A percentile compares a stretch with the other conserved stretches of the same genome.
Conservation (phyloP, 257 asterid species). For the Fraxinus americana region DNA sequence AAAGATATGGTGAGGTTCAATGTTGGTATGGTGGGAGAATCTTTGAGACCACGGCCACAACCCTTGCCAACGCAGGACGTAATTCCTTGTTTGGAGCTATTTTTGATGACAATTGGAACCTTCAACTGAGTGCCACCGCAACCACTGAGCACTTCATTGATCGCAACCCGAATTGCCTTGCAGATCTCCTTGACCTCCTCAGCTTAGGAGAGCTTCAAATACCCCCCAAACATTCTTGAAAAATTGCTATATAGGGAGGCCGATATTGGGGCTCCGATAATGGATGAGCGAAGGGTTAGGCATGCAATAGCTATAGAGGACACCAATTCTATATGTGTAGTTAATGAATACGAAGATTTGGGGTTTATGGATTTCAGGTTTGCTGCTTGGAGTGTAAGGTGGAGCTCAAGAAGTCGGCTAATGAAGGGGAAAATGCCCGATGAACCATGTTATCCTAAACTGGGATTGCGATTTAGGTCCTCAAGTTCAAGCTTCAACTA, state of each 20-base stretch:
- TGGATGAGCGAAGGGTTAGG: constrained; percentile 72
- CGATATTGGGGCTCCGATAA: constrained; percentile 51
- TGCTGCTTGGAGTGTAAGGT: constrained; percentile 55
- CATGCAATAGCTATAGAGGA: constrained; percentile 92
- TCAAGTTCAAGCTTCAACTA: too few species aligned
- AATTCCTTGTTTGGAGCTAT: constrained; percentile 83
- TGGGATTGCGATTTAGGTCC: constrained; percentile 45
- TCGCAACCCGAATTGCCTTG: constrained; percentile 84
- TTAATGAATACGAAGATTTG: constrained; percentile 85
- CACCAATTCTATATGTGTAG: constrained; percentile 65
- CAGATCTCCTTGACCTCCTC: constrained; percentile 78
- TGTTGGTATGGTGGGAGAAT: constrained; percentile 47
- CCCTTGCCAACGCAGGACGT: constrained; percentile 87
- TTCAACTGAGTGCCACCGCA: constrained; percentile 43
- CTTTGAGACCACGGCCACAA: constrained; percentile 86
- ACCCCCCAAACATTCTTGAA: constrained; percentile 70
- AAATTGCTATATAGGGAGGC: constrained; percentile 74
- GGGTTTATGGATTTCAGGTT: constrained; percentile 88
- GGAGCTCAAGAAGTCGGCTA: constrained; percentile 90
- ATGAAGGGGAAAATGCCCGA: constrained; percentile 89
- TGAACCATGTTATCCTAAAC: constrained; percentile 86
- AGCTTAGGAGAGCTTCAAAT: constrained; percentile 81
- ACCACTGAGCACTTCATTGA: constrained; percentile 70
- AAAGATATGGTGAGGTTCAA: constrained; percentile 67
- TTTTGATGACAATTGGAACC: constrained; percentile 80